Conservation (phyloP, 192 early-diverging fungal genomes). For the Rhizoclosmatium sp. region DNA sequence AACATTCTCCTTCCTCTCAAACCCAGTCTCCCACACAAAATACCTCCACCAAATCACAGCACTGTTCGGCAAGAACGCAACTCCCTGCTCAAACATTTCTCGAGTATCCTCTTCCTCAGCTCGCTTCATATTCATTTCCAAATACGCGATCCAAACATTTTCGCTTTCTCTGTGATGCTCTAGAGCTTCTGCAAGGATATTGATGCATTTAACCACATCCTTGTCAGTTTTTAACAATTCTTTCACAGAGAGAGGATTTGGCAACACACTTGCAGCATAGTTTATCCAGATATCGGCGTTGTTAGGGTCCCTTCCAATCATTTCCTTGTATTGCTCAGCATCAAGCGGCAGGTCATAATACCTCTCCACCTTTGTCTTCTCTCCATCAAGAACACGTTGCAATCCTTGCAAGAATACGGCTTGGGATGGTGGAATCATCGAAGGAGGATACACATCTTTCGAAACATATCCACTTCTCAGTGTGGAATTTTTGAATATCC, state of each 20-base stretch:
- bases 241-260: slow-evolving; percentile 10
- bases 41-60: slow-evolving; percentile 27
- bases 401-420: slow-evolving; percentile 1
- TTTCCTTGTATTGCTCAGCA: neutral
- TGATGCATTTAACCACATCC: neutral
- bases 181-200: slow-evolving; percentile 16
- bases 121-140: slow-evolving; percentile 20
- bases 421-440: neutral
- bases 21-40: slow-evolving; percentile 15
- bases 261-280: slow-evolving; percentile 21
- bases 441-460: neutral
- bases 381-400: neutral
- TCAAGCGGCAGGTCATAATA: slow-evolving; percentile 6
- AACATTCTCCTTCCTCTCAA: slow-evolving; percentile 2
- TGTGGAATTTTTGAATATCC: neutral
- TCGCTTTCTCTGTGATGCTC: neutral
- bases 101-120: slow-evolving; percentile 15
- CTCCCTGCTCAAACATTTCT: slow-evolving; percentile 31
- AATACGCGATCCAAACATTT: slow-evolving; percentile 25
- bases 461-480: neutral
- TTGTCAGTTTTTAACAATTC: slow-evolving; percentile 5
- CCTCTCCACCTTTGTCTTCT: slow-evolving; percentile 11
- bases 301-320: slow-evolving; percentile 17
- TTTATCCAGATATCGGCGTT: slow-evolving; percentile 6
- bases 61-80: slow-evolving; percentile 21